Base-by-base conservation (phyloP, 306 rosid genomes). In the Elaeagnus macrophylla region DNA sequence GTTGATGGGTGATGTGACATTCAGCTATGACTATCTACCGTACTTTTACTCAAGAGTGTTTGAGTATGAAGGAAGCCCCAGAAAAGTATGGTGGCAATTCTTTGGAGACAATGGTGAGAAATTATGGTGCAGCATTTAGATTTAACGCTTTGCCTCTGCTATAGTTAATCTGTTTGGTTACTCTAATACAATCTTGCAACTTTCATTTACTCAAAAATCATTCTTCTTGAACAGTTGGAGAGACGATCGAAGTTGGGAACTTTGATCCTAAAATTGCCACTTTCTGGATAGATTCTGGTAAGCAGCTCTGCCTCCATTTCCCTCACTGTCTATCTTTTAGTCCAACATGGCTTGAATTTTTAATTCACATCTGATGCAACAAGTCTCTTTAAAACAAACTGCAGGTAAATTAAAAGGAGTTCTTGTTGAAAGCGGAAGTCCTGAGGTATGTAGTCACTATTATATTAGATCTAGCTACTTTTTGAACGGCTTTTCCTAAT, bases 61-160 rank as follows among this genome's bases (percentile, higher is more conserved):
- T 75, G 99, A 91, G 64, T 84, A 78, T 48, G 95, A 91, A 82
- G 95, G 95, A 56, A 84, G 89, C 73, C 64, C 76, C 18, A 83
- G 94, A 71, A 91, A 83, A 82, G 72, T 91, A 51, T 87, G 93
- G 96, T 91, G 96, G 96, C 99, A 91, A 75, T 91, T 87, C 71
- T 87, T 74, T 2, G 96, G 97, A 53, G 96, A 87, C 77, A 87
- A 77, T 48, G 88, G 96, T 91, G 70, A 66, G 42, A 67, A 63
- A 57, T 39, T 48, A 44, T n/a, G 17, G 53, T 45, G 19, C 37
- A 54, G 19, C 20, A 46, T 42, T 38, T 56, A 38, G 2, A 0
- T 12, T 6, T 12, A 38, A 43, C 3, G 32, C 7, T 19, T 35
- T 25, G 32, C 32, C 32, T 5, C 32, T 25, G 32, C 32, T 25